Evolutionary conservation across 2,329 filamentous ascomycete genomes (phyloP), one percentile per base, ranked within the genome.

Genomic region (Aspergillus clavatus): DNA sequence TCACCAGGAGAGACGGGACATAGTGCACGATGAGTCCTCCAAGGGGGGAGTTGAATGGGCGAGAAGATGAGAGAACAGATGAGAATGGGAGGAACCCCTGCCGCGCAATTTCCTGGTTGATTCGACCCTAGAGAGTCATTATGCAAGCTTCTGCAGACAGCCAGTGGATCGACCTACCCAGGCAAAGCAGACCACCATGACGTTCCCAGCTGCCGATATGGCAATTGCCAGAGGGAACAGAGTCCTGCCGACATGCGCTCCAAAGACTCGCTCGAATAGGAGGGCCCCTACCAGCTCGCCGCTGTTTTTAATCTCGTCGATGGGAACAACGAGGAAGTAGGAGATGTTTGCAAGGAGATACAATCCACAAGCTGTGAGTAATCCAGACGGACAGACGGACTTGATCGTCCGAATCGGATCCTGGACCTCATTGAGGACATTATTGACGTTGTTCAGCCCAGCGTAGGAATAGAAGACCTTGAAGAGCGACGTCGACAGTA

Each of bases 61-160:
- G 75, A 0, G 82, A 83, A 0, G 82, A 83, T 0, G 84, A 80
- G 0, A 87, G 67, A 1, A 79, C 49, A 5, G 70, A 70, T 0
- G 82, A 75, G 45, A 77, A 86, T 0, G 85, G 84, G 0, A 89
- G 71, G 45, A 88, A 81, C 0, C 85, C 84, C 56, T 86, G 82
- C 14, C 83, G 74, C 2, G 84, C 84, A 43, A 88, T 81, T 59
- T 88, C 84, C 58, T 87, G 83, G 54, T 87, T 87, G 2, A 86
- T 66, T 2, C 84, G 78, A 4, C 83, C 78, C 81, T 85, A 46
- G 1, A 22, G 27, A 55, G 43, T 24, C 35, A 60, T 52, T 40
- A 53, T 46, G 36, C 12, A n/a, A 29, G 19, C 22, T 18, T 11
- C 5, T 3, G 16, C 7, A 38, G 8, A 14, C 3, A 16, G 14